Base-by-base conservation (phyloP, 2,329 filamentous ascomycete species). In the Penicillium aurantiogriseum region DNA sequence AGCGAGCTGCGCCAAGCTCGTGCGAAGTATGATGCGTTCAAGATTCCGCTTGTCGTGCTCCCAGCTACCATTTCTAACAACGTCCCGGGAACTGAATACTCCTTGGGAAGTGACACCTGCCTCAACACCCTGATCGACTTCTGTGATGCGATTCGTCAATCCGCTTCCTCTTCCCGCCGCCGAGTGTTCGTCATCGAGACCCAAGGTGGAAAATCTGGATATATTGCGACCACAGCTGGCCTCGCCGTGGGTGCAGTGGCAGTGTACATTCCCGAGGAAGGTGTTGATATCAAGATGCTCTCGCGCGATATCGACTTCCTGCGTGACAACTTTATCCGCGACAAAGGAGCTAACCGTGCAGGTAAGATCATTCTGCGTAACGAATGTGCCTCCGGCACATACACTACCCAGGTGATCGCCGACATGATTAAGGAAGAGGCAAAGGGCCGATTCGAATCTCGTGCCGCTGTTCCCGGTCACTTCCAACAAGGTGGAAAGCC, bases 11-110 rank as follows among this genome's bases (percentile, higher is more conserved):
- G 92, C 65, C 86, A 90, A 78, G 92, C 89, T 15, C 84, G 92
- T 55, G 83, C 86, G 36, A 78, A 90, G 60, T 96, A 90, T 76
- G 87, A 90, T 11, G 88, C 89, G 1, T 89, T 99, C 71, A 92
- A 91, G 75, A 97, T 99, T 63, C 94, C 94, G 21, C 91, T 97
- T 82, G 85, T 89, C 52, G 83, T 97, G 42, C 82, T 99, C 27
- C 94, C 94, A 0, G 94, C 94, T n/a, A 99, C 94, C 10, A 93
- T 99, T 67, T 96, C 91, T 64, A 99, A 99, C 82, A 99, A 99
- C 74, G 94, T 99, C 5, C 94, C 94, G 0, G 94, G 94, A 39
- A 96, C 93, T 0, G 94, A 99, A 76, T 97, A 97, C 80, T 97
- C 92, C 1, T 85, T 99, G 45, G 94, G 94, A 43, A 96, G 92